Conservation (phyloP, 768 basidiomycete species). For the Collybia nuda region DNA sequence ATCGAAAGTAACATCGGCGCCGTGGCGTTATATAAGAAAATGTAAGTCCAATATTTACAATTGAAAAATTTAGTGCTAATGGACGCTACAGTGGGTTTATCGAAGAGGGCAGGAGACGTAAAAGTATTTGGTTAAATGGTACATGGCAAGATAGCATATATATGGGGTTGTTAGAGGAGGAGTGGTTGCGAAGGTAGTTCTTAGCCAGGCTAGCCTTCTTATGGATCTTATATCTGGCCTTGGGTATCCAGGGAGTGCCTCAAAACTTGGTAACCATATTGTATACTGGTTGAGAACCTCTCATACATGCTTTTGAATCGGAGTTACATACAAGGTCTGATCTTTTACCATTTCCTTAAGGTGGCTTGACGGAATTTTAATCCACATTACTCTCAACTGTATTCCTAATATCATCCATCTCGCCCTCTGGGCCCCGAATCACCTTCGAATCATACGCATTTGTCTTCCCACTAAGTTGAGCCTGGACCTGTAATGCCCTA, state of each 20-base stretch:
- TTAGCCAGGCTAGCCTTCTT: too few relatives aligned
- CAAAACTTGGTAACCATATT: too few relatives aligned
- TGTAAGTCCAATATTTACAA: slow-evolving; percentile 18
- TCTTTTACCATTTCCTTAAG: too few relatives aligned
- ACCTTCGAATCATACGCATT: slow-evolving; percentile 36
- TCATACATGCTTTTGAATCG: too few relatives aligned
- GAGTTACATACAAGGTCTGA: too few relatives aligned
- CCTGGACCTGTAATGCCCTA: slow-evolving; percentile 52
- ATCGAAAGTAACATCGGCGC: slow-evolving; percentile 1
- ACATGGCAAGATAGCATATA: slow-evolving; percentile 35
- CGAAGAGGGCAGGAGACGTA: slow-evolving; percentile 35
- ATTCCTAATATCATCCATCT: background rate
- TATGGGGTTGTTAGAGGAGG: slow-evolving; percentile 39
- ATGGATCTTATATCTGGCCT: too few relatives aligned
- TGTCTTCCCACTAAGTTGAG: slow-evolving; percentile 52
- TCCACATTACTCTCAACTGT: background rate
- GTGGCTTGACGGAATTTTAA: background rate
- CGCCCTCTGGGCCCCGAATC: background rate
- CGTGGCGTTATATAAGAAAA: slow-evolving; percentile 19
- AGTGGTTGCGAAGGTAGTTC: slow-evolving; percentile 24
- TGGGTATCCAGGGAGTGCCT: too few relatives aligned
- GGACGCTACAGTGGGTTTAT: slow-evolving; percentile 33
- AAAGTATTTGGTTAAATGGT: slow-evolving; percentile 31
- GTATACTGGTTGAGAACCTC: too few relatives aligned
- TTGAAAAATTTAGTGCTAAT: background rate